Evolutionary conservation across 805 yeast species (phyloP).

Genomic region (Scheffersomyces ergatensis): DNA sequence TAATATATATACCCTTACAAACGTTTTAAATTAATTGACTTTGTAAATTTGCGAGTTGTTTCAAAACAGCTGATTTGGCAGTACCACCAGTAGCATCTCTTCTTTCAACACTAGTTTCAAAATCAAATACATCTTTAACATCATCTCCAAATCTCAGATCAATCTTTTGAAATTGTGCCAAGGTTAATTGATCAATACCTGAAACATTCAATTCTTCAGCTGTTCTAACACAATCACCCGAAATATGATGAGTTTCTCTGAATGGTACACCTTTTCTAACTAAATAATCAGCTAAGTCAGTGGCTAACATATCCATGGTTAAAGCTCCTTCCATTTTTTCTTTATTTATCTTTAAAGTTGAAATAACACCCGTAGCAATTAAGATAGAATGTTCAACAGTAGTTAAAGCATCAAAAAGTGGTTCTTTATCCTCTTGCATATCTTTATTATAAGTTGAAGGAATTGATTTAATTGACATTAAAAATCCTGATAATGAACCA

Average conservation of each 20-base stretch:
- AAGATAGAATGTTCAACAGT: slow-evolving; percentile 93
- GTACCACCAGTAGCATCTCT: slow-evolving; percentile 98
- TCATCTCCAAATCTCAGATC: slow-evolving; percentile 80
- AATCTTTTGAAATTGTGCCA: slow-evolving; percentile 75
- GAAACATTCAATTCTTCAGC: slow-evolving; percentile 77
- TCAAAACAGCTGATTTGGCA: slow-evolving; percentile 82
- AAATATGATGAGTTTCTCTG: slow-evolving; percentile 98
- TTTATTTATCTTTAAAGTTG: slow-evolving; percentile 73
- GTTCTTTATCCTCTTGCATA: slow-evolving; percentile 98
- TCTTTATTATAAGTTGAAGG: slow-evolving; percentile 98
- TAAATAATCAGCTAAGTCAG: slow-evolving; percentile 95
- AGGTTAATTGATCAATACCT: slow-evolving; percentile 82
- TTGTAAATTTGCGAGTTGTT: slow-evolving; percentile 54
- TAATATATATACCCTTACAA: too few relatives aligned
- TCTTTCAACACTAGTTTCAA: slow-evolving; percentile 93
- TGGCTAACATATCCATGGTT: slow-evolving; percentile 99
- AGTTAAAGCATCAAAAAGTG: slow-evolving; percentile 85
- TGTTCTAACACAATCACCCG: slow-evolving; percentile 92
- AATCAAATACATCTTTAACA: slow-evolving; percentile 82
- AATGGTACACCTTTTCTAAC: slow-evolving; percentile 98
- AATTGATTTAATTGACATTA: slow-evolving; percentile 95
- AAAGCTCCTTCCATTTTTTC: slow-evolving; percentile 82
- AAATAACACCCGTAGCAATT: slow-evolving; percentile 94
- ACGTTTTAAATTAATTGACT: not conserved
- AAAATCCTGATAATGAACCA: slow-evolving; percentile 91